A percentile compares a stretch with the other conserved stretches of the same genome.
phyloP scores from a whole-genome alignment of 805 yeast genomes.

The Scheffersomyces amazonensis region DNA sequence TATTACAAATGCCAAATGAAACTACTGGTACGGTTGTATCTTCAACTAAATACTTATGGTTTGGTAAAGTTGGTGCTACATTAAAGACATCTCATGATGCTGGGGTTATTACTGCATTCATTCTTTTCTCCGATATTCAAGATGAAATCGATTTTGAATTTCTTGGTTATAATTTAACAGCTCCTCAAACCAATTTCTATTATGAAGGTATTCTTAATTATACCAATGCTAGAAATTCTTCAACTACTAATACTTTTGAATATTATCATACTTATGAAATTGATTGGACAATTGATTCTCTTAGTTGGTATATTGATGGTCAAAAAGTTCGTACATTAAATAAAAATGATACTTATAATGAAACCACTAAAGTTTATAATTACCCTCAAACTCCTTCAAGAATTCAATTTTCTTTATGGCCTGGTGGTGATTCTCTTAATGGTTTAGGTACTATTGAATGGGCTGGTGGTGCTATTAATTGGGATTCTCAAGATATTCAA shows the following conservation, averaged over 20 bases:
- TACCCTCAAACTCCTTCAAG: conserved; percentile 77
- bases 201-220: conserved; percentile 71
- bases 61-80: conserved; percentile 71
- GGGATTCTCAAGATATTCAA: conserved; percentile 73
- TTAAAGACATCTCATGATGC: conserved; percentile 69
- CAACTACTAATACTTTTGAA: conserved; percentile 54
- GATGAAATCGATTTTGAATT: conserved; percentile 91
- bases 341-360: conserved; percentile 59
- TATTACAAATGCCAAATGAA: conserved; percentile 73
- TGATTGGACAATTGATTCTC: conserved; percentile 76
- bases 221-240: conserved; percentile 48
- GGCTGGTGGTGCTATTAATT: conserved; percentile 87
- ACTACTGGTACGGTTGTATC: conserved; percentile 78
- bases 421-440: conserved; percentile 59
- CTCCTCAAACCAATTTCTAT: conserved; percentile 78
- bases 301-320: conserved; percentile 76
- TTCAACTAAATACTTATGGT: conserved; percentile 80
- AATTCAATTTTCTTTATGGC: conserved; percentile 75
- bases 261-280: conserved; percentile 73
- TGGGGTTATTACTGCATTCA: conserved; percentile 85
- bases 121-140: conserved; percentile 76
- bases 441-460: conserved; percentile 68
- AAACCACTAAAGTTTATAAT: conserved; percentile 52
- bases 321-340: conserved; percentile 59
- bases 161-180: conserved; percentile 68